These are phyloP conservation scores for Coniochaeta ligniaria DNA, from an alignment of 2,329 filamentous ascomycete genomes.

Conservation along the genomic window DNA sequence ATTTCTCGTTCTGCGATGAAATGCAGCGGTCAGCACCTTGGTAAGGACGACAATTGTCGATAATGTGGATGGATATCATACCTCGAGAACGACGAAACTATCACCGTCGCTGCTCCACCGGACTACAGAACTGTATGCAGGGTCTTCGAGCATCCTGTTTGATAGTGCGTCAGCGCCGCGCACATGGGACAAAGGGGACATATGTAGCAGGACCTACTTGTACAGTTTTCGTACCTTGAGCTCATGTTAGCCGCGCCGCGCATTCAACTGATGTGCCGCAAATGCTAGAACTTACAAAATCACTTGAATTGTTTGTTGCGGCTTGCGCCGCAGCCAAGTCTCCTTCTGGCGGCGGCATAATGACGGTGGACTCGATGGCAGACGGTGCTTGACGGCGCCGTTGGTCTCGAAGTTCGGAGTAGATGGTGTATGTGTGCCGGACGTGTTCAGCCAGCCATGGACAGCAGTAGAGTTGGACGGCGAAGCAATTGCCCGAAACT, in stretches of 20 bases:
- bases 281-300: slow-evolving; percentile 66
- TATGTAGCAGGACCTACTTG: slow-evolving; percentile 57
- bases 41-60: background rate
- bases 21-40: background rate
- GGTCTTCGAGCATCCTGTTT: slow-evolving; percentile 88
- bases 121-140: slow-evolving; percentile 84
- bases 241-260: slow-evolving; percentile 3
- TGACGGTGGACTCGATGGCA: background rate
- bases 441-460: background rate
- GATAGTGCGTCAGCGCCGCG: slow-evolving; percentile 17
- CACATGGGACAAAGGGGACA: slow-evolving; percentile 10
- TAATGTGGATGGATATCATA: slow-evolving; percentile 32
- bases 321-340: slow-evolving; percentile 20
- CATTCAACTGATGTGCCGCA: background rate
- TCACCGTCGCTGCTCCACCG: slow-evolving; percentile 93
- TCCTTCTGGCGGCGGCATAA: background rate
- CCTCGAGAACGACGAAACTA: slow-evolving; percentile 95
- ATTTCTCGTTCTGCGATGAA: slow-evolving; percentile 77
- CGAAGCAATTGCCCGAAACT: background rate
- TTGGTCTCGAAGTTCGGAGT: background rate
- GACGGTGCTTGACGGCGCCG: background rate
- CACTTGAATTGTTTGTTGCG: slow-evolving; percentile 74
- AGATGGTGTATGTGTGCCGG: background rate
- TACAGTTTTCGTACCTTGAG: slow-evolving; percentile 95
- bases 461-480: background rate